These are phyloP conservation scores for Straminergon stramineum DNA, from an alignment of 225 moss, liverwort and hornwort genomes.

Conservation along the genomic window DNA sequence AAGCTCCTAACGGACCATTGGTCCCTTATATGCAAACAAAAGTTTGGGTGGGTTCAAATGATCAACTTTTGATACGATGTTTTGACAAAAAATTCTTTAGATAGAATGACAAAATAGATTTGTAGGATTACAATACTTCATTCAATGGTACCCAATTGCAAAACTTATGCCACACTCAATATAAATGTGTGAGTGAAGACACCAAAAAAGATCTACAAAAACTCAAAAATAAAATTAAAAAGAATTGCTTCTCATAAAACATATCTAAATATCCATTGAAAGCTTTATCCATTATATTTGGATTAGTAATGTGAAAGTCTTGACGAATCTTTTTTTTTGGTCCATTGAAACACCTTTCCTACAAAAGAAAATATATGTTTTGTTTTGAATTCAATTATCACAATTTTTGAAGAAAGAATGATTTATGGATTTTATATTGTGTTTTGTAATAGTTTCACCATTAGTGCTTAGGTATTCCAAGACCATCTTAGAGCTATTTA, in stretches of 20 bases:
- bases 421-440: background rate
- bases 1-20: background rate
- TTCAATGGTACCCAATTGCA: background rate
- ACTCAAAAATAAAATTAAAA: background rate
- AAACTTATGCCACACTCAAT: background rate
- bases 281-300: background rate
- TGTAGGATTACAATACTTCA: background rate
- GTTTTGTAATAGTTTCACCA: background rate
- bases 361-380: no score
- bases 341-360: no score
- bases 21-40: rapidly evolving
- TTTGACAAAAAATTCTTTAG: background rate
- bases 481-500: background rate
- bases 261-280: no score
- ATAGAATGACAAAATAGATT: background rate
- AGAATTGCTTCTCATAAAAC: no score
- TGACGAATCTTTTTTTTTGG: no score
- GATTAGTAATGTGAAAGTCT: no score
- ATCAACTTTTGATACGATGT: background rate
- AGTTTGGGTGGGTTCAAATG: rapidly evolving
- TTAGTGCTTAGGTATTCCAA: background rate
- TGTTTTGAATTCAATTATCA: no score
- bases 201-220: no score
- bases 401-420: no score
- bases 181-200: background rate